Conservation (phyloP, 805 yeast genomes). For the Candida incommunis region DNA sequence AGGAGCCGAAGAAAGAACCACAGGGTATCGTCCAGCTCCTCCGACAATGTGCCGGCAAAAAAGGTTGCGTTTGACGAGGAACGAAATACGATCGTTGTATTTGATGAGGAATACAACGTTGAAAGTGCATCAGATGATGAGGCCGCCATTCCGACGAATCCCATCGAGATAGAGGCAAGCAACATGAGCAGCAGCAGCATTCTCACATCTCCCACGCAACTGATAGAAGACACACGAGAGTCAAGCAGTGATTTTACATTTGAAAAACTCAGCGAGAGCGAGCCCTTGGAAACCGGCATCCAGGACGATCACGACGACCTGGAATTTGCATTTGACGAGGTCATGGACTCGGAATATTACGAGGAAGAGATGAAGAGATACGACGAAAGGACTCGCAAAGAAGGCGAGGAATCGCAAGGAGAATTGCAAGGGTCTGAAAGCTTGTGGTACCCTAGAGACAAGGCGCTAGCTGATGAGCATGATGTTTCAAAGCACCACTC, state of each 20-base stretch:
- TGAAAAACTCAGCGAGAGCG: background rate
- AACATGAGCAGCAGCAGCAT: no score
- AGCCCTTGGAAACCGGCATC: background rate
- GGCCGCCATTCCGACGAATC: background rate
- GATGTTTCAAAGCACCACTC: background rate
- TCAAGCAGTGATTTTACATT: background rate
- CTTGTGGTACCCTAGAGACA: no score
- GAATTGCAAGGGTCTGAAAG: no score
- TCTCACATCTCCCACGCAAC: background rate
- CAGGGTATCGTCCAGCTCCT: background rate
- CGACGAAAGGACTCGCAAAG: background rate
- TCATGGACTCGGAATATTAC: background rate
- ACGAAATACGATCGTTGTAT: background rate
- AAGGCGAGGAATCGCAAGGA: no score
- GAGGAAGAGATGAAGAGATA: background rate
- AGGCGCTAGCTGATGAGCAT: background rate
- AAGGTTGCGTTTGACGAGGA: background rate
- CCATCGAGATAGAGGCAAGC: background rate
- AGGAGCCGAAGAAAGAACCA: background rate
- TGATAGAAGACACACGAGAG: background rate
- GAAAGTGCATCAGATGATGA: background rate
- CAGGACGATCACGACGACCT: background rate
- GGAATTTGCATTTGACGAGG: constrained; percentile 2
- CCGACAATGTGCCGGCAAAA: background rate
- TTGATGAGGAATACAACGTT: background rate